Conservation (phyloP, 2,329 filamentous ascomycete genomes). For the Xylariales sp. region DNA sequence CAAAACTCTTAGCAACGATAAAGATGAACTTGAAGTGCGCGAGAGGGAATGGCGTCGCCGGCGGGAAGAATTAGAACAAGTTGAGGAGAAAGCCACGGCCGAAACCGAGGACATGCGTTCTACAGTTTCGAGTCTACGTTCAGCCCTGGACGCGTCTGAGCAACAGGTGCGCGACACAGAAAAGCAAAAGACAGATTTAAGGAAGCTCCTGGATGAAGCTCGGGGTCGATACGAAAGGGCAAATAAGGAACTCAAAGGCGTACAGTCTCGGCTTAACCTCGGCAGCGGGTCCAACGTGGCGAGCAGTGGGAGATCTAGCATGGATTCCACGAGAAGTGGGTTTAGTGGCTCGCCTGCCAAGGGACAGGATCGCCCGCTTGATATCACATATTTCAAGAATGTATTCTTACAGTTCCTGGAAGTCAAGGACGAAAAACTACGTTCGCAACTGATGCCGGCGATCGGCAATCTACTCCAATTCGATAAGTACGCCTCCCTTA, state of each 20-base stretch:
- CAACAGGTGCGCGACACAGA: slow-evolving; percentile 85
- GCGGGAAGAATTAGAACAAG: slow-evolving; percentile 79
- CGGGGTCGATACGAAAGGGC: slow-evolving; percentile 82
- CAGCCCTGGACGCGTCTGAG: slow-evolving; percentile 88
- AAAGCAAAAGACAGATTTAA: slow-evolving; percentile 80
- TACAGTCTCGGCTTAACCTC: slow-evolving; percentile 59
- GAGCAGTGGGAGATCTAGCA: slow-evolving; percentile 57
- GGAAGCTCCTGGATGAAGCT: slow-evolving; percentile 81
- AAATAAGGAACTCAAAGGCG: slow-evolving; percentile 71
- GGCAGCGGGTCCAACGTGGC: slow-evolving; percentile 47
- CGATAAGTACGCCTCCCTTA: slow-evolving; percentile 68
- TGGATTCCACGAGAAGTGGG: slow-evolving; percentile 60
- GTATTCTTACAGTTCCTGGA: slow-evolving; percentile 85
- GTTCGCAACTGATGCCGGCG: slow-evolving; percentile 81
- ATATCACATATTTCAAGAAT: slow-evolving; percentile 79
- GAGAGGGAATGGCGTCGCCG: slow-evolving; percentile 80
- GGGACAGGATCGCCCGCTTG: slow-evolving; percentile 49
- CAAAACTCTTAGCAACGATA: slow-evolving; percentile 76
- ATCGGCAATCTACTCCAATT: slow-evolving; percentile 81
- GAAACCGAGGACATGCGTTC: slow-evolving; percentile 81
- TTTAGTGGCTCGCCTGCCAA: slow-evolving; percentile 48
- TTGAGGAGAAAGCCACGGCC: slow-evolving; percentile 73
- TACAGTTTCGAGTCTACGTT: slow-evolving; percentile 81
- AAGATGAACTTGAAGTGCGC: slow-evolving; percentile 78
- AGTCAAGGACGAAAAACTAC: slow-evolving; percentile 80